Conservation (phyloP, 345 rosid genomes). For the Syzygium aromaticum region DNA sequence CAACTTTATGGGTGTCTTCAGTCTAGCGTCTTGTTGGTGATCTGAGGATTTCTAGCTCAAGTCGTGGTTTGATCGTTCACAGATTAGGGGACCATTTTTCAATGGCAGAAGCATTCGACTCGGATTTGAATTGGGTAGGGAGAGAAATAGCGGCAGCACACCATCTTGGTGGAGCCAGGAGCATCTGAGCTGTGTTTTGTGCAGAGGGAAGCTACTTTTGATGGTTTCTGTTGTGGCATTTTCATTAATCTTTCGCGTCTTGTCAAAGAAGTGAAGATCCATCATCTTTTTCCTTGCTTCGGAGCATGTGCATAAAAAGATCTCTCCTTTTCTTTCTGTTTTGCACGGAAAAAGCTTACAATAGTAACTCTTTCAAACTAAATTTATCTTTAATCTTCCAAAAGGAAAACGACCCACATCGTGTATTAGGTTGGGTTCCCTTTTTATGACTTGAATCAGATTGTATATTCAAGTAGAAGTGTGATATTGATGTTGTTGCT, state of each 20-base stretch:
- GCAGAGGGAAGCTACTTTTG: not conserved
- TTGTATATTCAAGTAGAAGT: not conserved
- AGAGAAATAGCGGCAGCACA: not conserved
- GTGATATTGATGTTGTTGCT: not conserved
- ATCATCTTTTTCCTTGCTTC: not conserved
- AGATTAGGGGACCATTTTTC: no score
- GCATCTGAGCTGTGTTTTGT: not conserved
- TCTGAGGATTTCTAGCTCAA: no score
- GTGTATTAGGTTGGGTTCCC: not conserved
- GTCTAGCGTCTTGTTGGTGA: no score
- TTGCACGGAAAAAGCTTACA: not conserved
- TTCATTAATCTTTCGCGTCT: not conserved
- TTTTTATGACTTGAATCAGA: not conserved
- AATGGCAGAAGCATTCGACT: not conserved
- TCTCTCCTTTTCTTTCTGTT: not conserved
- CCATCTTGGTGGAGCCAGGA: not conserved
- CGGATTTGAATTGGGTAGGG: not conserved
- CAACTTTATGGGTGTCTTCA: no score
- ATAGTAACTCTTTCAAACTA: not conserved
- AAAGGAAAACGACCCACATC: not conserved
- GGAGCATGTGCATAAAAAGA: not conserved
- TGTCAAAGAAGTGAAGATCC: not conserved
- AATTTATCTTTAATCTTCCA: not conserved
- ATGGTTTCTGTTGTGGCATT: not conserved
- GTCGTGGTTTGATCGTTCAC: no score